These are phyloP conservation scores for Clitoria ternatea DNA, from an alignment of 306 rosid species.

Conservation along the genomic window DNA sequence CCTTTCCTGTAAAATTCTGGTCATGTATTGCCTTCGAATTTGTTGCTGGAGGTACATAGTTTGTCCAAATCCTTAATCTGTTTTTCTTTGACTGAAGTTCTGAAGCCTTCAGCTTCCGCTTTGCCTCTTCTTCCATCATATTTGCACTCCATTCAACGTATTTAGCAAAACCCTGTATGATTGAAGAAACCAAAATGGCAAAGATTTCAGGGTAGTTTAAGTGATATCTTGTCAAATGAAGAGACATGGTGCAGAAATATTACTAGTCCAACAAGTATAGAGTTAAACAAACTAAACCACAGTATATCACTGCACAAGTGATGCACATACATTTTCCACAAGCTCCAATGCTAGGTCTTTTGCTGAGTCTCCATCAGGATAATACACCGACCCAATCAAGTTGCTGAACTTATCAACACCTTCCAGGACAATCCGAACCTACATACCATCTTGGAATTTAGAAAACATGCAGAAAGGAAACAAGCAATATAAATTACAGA, in stretches of 20 bases:
- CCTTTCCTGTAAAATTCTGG: slow-evolving; percentile 86
- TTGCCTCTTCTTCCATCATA: slow-evolving; percentile 83
- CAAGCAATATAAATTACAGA: neutral
- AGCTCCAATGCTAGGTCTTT: slow-evolving; percentile 81
- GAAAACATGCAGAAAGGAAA: slow-evolving; percentile 10
- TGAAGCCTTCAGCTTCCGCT: slow-evolving; percentile 60
- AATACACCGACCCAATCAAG: slow-evolving; percentile 80
- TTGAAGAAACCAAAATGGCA: neutral
- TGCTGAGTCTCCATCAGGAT: slow-evolving; percentile 81
- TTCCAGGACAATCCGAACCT: slow-evolving; percentile 85
- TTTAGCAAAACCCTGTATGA: slow-evolving; percentile 60
- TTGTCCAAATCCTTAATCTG: slow-evolving; percentile 68
- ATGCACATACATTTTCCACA: slow-evolving; percentile 60
- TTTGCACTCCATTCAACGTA: slow-evolving; percentile 93
- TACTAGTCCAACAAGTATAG: neutral
- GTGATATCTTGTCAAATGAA: neutral
- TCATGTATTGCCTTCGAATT: slow-evolving; percentile 85
- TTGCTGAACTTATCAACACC: slow-evolving; percentile 83
- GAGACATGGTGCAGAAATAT: neutral
- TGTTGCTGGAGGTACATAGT: slow-evolving; percentile 69
- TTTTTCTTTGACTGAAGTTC: slow-evolving; percentile 78
- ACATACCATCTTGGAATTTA: slow-evolving; percentile 32
- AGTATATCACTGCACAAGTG: neutral
- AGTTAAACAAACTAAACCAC: neutral
- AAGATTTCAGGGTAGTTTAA: neutral